Evolutionary conservation across 1,139 yeast species (phyloP), one percentile per base, ranked within the genome.

Genomic region (Taphrina flavorubra): DNA sequence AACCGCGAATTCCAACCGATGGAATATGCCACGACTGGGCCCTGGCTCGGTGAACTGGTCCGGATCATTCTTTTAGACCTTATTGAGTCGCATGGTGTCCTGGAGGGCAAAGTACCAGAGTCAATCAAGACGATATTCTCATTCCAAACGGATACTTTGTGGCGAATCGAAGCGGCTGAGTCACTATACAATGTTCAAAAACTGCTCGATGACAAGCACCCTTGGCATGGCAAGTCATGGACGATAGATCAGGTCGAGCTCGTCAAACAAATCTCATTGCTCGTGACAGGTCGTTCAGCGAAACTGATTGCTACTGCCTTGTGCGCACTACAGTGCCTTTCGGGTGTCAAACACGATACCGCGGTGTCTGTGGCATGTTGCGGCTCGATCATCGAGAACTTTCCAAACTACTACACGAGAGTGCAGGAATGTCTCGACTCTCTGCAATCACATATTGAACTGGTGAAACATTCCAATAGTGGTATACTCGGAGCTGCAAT

Each of bases 341-440:
- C 4, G 31, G 31, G 31, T 25, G 31, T 25, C 31, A 25, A 25
- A 25, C 1, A 25, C 31, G 31, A 25, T 25, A 25, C 1, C 31
- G 31, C 31, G 2, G 31, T 68, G 40, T 47, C 87, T 76, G 85
- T 91, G 72, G 96, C 96, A 62, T 90, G 90, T 73, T 95, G 90
- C 75, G 97, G 97, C 25, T 87, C 96, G 4, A 92, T 91, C 70
- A 87, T 91, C 65, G 97, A 90, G 77, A 87, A 86, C 76, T 92
- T 90, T 76, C 96, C 96, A 40, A 91, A 92, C 31, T 91, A 88
- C 79, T 83, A 85, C 77, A 85, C 86, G 7, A 85, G 77, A 40
- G 76, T 77, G 68, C 79, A 78, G 72, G 71, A 70, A 65, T 75
- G 73, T 61, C 70, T 78, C 70, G 73, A 74, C 53, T 49, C 66